These are phyloP conservation scores for Kondoa malvinella DNA, from an alignment of 768 basidiomycete species.

Conservation along the genomic window DNA sequence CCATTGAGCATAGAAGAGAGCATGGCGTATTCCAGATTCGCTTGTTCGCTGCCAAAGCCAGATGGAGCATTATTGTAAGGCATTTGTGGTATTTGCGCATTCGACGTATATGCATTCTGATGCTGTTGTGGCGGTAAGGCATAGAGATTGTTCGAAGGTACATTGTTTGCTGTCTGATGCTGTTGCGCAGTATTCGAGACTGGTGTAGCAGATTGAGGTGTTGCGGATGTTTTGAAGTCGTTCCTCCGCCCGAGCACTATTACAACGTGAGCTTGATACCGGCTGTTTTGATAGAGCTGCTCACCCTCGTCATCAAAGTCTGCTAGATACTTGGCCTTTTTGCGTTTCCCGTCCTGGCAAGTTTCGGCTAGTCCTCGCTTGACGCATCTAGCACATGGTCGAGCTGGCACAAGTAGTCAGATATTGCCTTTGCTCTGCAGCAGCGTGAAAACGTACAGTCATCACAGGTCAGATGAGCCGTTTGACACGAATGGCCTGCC, in stretches of 20 bases:
- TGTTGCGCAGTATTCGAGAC: not conserved
- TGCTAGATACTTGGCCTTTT: conserved; percentile 93
- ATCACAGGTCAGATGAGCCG: conserved; percentile 95
- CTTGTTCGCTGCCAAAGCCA: conserved; percentile 71
- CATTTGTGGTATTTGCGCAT: conserved; percentile 27
- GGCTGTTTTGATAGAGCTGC: conserved; percentile 15
- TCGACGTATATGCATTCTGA: not conserved
- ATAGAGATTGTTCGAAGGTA: not conserved
- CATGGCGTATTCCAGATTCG: conserved; percentile 87
- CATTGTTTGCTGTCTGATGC: not conserved
- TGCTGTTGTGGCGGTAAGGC: not conserved
- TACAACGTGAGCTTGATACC: not conserved
- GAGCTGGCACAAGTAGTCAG: conserved; percentile 41
- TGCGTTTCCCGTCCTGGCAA: conserved; percentile 86
- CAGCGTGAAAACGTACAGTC: conserved; percentile 49
- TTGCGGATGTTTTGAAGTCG: not conserved
- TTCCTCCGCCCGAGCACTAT: not conserved
- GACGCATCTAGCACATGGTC: conserved; percentile 87
- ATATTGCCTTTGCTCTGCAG: conserved; percentile 9
- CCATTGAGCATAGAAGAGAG: conserved; percentile 60
- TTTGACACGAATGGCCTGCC: conserved; percentile 46
- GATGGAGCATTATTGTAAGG: conserved; percentile 46
- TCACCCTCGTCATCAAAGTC: conserved; percentile 83
- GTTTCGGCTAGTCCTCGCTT: conserved; percentile 77
- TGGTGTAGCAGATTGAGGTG: not conserved